Conservation (phyloP, 2,329 filamentous ascomycete genomes). For the Pseudogymnoascus sp. region DNA sequence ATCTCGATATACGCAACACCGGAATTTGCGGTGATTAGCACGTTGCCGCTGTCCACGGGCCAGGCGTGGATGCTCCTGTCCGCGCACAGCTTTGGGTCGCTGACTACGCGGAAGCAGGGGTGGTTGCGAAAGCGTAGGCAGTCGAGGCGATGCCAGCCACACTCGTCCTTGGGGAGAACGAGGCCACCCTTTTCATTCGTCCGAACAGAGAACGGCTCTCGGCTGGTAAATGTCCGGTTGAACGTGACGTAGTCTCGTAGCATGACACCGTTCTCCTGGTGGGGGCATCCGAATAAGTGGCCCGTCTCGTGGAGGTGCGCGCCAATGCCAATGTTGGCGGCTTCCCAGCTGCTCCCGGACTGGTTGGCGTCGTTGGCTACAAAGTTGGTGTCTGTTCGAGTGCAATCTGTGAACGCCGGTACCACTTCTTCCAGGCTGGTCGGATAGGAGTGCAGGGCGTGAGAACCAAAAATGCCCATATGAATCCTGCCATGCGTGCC, state of each 20-base stretch:
- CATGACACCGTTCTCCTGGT: slow-evolving; percentile 90
- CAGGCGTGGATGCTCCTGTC: slow-evolving; percentile 81
- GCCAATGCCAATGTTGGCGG: slow-evolving; percentile 88
- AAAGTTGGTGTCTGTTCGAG: slow-evolving; percentile 69
- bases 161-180: slow-evolving; percentile 72
- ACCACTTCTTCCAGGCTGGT: slow-evolving; percentile 82
- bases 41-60: slow-evolving; percentile 67
- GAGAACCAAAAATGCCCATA: slow-evolving; percentile 85
- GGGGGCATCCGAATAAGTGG: slow-evolving; percentile 81
- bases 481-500: slow-evolving; percentile 61
- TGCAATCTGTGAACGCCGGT: slow-evolving; percentile 82
- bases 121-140: slow-evolving; percentile 82
- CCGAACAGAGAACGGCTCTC: slow-evolving; percentile 78
- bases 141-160: slow-evolving; percentile 84
- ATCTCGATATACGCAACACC: slow-evolving; percentile 84
- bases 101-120: slow-evolving; percentile 78
- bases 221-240: slow-evolving; percentile 72
- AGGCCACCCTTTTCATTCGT: slow-evolving; percentile 75
- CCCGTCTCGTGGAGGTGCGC: slow-evolving; percentile 88
- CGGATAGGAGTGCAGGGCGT: slow-evolving; percentile 86
- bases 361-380: slow-evolving; percentile 83
- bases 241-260: slow-evolving; percentile 75
- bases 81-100: slow-evolving; percentile 52
- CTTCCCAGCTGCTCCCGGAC: slow-evolving; percentile 86
- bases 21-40: slow-evolving; percentile 68